Evolutionary conservation across 2,329 filamentous ascomycete genomes (phyloP), one percentile per base, ranked within the genome.

Genomic region (Rosellinia necatrix): DNA sequence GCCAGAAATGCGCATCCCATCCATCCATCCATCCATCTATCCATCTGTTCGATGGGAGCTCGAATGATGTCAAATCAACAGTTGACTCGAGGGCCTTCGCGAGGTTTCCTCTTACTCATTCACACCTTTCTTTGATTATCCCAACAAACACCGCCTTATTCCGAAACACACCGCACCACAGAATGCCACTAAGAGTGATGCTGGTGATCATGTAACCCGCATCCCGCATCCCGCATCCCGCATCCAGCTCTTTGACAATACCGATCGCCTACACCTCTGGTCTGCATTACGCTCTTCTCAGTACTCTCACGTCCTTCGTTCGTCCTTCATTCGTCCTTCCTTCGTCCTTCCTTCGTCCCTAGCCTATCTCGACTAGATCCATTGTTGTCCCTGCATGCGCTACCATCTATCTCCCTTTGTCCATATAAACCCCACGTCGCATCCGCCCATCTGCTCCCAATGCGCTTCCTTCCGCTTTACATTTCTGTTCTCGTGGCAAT

Each of bases 401-500:
- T n/a, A n/a, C n/a, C 25, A 4, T 19, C 27, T n/a, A 22, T 40
- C 24, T 6, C 25, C 43, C 30, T 46, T 42, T 25, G 32, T 54
- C n/a, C n/a, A 60, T 61, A 63, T 57, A 63, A 59, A 25, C 30
- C 42, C 27, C 49, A 44, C 55, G 44, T 59, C 49, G 29, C 49
- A 53, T 55, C 49, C 52, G 10, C 22, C 44, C 51, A 47, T 53
- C 15, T 19, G 21, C 40, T 53, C 61, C 58, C 56, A 60, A 78
- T 78, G 75, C 75, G 70, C 70, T 60, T 67, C 59, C 49, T 75
- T 53, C 71, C 72, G 59, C 63, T 75, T 58, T 61, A 66, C 44
- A 65, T 76, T 49, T 74, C 75, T 53, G 66, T 75, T 60, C 55
- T 76, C 52, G 64, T 76, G 57, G 75, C 71, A 55, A 60, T 76